Conservation (phyloP, 768 basidiomycete genomes). For the Hygrophorus russula region DNA sequence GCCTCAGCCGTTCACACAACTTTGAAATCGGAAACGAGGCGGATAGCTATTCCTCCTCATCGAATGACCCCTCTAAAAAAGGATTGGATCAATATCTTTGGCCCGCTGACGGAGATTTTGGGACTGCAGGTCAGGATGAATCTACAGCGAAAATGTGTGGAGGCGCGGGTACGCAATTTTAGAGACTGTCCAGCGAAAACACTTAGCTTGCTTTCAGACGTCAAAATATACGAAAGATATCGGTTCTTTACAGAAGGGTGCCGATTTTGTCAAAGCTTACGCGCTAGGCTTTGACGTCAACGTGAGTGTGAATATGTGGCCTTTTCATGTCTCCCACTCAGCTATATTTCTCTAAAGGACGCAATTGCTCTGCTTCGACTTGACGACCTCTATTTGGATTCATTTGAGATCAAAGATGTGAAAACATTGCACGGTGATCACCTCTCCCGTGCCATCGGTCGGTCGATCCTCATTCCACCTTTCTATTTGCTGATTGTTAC, state of each 20-base stretch:
- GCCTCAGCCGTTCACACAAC: constrained; percentile 42
- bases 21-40: constrained; percentile 75
- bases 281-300: constrained; percentile 93
- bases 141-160: constrained; percentile 76
- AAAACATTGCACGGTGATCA: constrained; percentile 98
- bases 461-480: constrained; percentile 8
- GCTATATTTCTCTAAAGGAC: constrained; percentile 41
- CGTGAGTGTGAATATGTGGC: constrained; percentile 27
- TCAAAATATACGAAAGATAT: constrained; percentile 91
- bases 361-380: constrained; percentile 89
- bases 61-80: constrained; percentile 96
- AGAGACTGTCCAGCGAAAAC: neutral
- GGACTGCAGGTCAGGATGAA: constrained; percentile 98
- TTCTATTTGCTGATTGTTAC: constrained; percentile 5
- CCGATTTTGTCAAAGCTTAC: constrained; percentile 94
- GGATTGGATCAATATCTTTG: constrained; percentile 93
- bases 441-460: constrained; percentile 93
- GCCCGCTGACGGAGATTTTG: constrained; percentile 89
- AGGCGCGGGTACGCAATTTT: constrained; percentile 63
- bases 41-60: constrained; percentile 90
- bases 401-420: constrained; percentile 98
- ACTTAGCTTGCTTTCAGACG: constrained; percentile 40
- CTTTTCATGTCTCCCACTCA: neutral
- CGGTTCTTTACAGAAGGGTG: constrained; percentile 91
- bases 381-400: constrained; percentile 96